These are phyloP conservation scores for Solanum lignicaule DNA, from an alignment of 257 asterid species.

Conservation along the genomic window DNA sequence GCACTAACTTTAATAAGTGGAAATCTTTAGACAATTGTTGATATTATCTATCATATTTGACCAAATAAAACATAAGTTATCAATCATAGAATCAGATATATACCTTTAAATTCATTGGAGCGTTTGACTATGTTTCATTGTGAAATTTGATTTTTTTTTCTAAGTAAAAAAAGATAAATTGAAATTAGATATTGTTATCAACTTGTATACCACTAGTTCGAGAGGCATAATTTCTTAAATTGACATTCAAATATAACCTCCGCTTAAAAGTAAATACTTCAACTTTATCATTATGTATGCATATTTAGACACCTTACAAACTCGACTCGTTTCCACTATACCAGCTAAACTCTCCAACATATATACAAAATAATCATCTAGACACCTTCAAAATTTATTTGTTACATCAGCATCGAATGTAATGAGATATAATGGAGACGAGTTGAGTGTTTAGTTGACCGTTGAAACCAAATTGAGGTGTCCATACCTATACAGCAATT, in stretches of 20 bases:
- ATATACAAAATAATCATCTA: not conserved
- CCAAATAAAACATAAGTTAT: not conserved
- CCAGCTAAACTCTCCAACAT: not conserved
- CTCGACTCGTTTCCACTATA: not conserved
- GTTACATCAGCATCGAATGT: not conserved
- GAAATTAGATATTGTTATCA: not conserved
- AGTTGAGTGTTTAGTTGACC: not conserved
- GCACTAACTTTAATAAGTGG: not conserved
- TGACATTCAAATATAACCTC: not conserved
- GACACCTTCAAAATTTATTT: not conserved
- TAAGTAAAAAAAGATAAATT: too few relatives aligned
- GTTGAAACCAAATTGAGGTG: not conserved
- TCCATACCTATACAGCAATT: not conserved
- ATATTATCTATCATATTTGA: not conserved
- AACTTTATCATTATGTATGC: not conserved
- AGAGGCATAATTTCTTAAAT: not conserved
- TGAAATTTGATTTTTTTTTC: too few relatives aligned
- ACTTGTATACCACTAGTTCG: not conserved
- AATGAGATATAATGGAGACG: not conserved
- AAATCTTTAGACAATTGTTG: not conserved
- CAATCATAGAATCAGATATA: not conserved
- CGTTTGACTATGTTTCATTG: too few relatives aligned
- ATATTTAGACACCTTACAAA: not conserved
- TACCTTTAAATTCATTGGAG: not conserved
- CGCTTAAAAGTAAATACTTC: too few relatives aligned